phyloP scores from a whole-genome alignment of 768 basidiomycete species.

The Brasilioporus rufonigricans region DNA sequence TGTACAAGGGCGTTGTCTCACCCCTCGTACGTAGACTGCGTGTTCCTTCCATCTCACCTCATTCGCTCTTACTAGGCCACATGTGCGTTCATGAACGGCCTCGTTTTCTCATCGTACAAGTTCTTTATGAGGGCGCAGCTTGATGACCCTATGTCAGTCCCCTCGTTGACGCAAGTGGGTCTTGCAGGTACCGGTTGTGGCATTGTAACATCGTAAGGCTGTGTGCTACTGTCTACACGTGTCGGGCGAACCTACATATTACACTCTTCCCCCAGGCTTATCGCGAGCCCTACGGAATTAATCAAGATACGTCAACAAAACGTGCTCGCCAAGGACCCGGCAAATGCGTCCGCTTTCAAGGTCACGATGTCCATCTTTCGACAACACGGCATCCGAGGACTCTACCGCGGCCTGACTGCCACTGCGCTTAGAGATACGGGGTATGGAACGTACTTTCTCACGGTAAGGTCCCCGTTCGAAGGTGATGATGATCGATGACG shows the following conservation, averaged over 20 bases:
- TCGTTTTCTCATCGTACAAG: conserved; percentile 84
- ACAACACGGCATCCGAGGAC: conserved; percentile 55
- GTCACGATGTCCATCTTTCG: conserved; percentile 58
- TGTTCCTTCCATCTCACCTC: neutral
- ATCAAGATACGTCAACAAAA: conserved; percentile 85
- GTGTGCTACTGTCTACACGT: conserved; percentile 1
- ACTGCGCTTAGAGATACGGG: conserved; percentile 78
- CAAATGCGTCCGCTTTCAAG: conserved; percentile 45
- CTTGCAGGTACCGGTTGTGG: conserved; percentile 83
- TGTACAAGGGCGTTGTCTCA: conserved; percentile 77
- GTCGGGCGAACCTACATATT: neutral
- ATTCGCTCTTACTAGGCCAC: conserved; percentile 53
- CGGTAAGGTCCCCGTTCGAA: conserved; percentile 42
- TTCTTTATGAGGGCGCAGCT: conserved; percentile 72
- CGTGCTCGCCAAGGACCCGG: conserved; percentile 32
- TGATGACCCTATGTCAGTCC: conserved; percentile 42
- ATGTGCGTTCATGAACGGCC: conserved; percentile 76
- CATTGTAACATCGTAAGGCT: conserved; percentile 68
- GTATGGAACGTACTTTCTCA: conserved; percentile 84
- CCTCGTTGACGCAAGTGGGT: conserved; percentile 68
- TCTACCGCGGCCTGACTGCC: conserved; percentile 74
- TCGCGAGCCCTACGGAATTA: conserved; percentile 83
- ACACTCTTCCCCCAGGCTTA: conserved; percentile 41
- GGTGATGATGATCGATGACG: conserved; percentile 2
- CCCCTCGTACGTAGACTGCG: conserved; percentile 59